phyloP scores from a whole-genome alignment of 1,284 basidiomycete species.

The Porphyrellus sp. region DNA sequence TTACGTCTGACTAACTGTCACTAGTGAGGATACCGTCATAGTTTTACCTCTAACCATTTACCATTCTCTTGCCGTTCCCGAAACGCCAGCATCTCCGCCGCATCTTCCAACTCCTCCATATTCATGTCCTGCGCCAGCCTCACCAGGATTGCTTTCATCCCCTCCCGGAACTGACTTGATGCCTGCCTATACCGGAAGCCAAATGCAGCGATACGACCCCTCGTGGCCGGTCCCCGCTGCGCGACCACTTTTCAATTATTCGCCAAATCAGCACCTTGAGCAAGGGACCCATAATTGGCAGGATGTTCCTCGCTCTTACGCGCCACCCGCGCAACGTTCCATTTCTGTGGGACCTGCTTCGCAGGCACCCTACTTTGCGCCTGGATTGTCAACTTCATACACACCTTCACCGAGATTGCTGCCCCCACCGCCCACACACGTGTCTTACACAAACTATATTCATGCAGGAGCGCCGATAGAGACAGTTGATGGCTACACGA shows the following conservation, averaged over 20 bases:
- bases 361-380: slow-evolving; percentile 15
- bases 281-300: slow-evolving; percentile 20
- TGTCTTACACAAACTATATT: slow-evolving; percentile 7
- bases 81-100: slow-evolving; percentile 32
- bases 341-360: slow-evolving; percentile 15
- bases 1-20: slow-evolving; percentile 14
- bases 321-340: slow-evolving; percentile 18
- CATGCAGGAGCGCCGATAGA: slow-evolving; percentile 8
- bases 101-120: slow-evolving; percentile 15
- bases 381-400: slow-evolving; percentile 14
- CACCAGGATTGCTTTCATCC: slow-evolving; percentile 21
- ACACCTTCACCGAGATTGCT: slow-evolving; percentile 19
- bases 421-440: slow-evolving; percentile 13
- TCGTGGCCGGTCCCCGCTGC: slow-evolving; percentile 4
- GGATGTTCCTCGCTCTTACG: slow-evolving; percentile 10
- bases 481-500: slow-evolving; percentile 10
- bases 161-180: slow-evolving; percentile 11
- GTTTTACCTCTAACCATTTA: slow-evolving; percentile 61
- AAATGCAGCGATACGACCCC: slow-evolving; percentile 10
- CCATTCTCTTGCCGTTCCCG: slow-evolving; percentile 56
- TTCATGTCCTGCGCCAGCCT: slow-evolving; percentile 23
- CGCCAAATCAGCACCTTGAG: slow-evolving; percentile 8
- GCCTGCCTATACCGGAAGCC: slow-evolving; percentile 10
- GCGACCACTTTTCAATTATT: slow-evolving; percentile 6
- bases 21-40: slow-evolving; percentile 65